Evolutionary conservation across 192 early-diverging fungal species (phyloP).

Genomic region (Anaeromyces robustus): DNA sequence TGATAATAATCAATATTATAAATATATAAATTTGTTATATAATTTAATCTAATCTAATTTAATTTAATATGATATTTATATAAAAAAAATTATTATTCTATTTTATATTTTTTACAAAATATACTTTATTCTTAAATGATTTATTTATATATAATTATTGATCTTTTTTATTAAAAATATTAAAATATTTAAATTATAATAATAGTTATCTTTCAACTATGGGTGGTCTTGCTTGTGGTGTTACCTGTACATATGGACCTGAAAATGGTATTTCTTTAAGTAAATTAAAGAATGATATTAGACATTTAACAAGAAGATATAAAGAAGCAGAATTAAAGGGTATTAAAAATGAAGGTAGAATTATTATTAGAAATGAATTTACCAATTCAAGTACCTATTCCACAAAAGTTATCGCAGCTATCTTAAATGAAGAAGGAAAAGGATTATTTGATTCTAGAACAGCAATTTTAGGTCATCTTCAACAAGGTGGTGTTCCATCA

Average conservation of each 20-base stretch:
- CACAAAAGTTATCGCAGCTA: conserved; percentile 69
- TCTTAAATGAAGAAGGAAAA: conserved; percentile 75
- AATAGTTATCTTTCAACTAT: neutral
- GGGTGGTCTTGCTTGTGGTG: neutral
- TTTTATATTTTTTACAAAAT: too few relatives aligned
- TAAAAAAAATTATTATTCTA: too few relatives aligned
- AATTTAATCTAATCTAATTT: too few relatives aligned
- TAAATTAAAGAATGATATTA: neutral
- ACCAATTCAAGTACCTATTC: conserved; percentile 62
- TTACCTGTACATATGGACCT: neutral
- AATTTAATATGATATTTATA: too few relatives aligned
- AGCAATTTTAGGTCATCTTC: conserved; percentile 81
- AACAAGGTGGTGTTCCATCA: conserved; percentile 83
- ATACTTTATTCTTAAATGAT: too few relatives aligned
- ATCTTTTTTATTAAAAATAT: too few relatives aligned
- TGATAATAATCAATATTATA: too few relatives aligned
- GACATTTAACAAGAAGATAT: neutral
- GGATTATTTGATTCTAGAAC: conserved; percentile 81
- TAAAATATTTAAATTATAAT: neutral
- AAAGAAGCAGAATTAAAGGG: neutral
- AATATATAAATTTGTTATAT: too few relatives aligned
- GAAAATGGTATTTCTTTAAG: neutral
- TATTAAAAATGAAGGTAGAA: conserved; percentile 52
- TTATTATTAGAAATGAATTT: conserved; percentile 68
- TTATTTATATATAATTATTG: too few relatives aligned